Base-by-base conservation (phyloP, 148 eudicot species). In the Selenicereus undatus region DNA sequence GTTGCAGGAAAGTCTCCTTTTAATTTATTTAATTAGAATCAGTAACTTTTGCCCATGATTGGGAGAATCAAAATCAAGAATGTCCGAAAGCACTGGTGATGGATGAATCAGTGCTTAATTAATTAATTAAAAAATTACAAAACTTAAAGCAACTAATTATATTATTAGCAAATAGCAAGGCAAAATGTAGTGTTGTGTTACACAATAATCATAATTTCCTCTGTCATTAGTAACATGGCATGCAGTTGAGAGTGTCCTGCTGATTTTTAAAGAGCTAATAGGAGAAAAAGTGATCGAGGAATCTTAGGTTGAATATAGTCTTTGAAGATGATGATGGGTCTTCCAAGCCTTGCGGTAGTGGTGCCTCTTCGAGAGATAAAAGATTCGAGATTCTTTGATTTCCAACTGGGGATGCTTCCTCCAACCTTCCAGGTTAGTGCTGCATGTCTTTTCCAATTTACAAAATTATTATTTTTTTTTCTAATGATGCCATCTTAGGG, bases 141-240 rank as follows among this genome's bases (percentile, higher is more conserved):
- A 14, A 17, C 1, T 1, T 16, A 56, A 56, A 56, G 62, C 7
- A 18, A 56, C 21, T 17, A 24, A 56, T 16, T 56, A 56, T 64
- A 32, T 32, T 32, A 32, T 32, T 32, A 32, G 32, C 32, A 32
- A 32, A 32, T 64, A 64, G 27, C 68, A 22, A 64, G 12, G 68
- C 68, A 64, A n/a, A 64, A 7, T 64, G 68, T 64, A 64, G 68
- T 64, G 68, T 64, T 24, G 9, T 60, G 26, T 60, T 18, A 60
- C 65, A 60, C 8, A 39, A 7, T 60, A 60, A 60, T 22, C 65
- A 60, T 8, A 10, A 16, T 22, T n/a, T 4, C n/a, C n/a, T 16
- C 68, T 62, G 68, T 9, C 68, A 24, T 64, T 64, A n/a, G 68
- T 64, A 64, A 64, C 68, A 64, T 64, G 68, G 29, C 68, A n/a